These are phyloP conservation scores for Inga laurina DNA, from an alignment of 306 rosid species.

Conservation along the genomic window DNA sequence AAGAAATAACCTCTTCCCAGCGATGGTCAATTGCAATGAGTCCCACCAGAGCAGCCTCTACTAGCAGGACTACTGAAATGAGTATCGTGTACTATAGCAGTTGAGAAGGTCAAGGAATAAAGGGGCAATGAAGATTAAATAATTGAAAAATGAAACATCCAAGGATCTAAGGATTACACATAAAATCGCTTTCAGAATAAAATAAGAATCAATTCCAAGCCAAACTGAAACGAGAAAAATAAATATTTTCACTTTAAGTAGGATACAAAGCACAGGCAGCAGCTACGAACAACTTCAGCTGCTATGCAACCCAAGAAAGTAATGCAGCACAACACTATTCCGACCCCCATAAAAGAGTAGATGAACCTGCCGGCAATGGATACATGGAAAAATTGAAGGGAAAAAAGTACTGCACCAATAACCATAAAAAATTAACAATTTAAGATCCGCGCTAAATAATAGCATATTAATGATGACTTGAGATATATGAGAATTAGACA, in stretches of 20 bases:
- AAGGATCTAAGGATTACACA: conserved; percentile 13
- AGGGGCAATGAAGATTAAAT: neutral
- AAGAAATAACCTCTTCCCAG: conserved; percentile 71
- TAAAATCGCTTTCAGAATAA: conserved; percentile 3
- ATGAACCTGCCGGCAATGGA: conserved; percentile 73
- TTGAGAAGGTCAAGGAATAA: conserved; percentile 53
- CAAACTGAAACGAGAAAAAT: conserved; percentile 14
- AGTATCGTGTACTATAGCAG: conserved; percentile 68
- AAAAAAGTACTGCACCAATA: conserved; percentile 18
- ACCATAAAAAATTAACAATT: neutral
- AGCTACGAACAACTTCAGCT: conserved; percentile 79
- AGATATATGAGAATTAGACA: neutral
- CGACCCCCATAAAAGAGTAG: conserved; percentile 85
- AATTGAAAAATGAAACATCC: conserved; percentile 5
- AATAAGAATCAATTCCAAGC: conserved; percentile 24
- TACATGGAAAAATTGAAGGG: neutral
- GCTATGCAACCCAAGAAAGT: conserved; percentile 86
- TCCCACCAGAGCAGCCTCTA: conserved; percentile 78
- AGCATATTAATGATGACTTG: neutral
- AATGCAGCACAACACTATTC: conserved; percentile 65
- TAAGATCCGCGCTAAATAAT: conserved; percentile 19
- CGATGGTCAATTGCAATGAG: conserved; percentile 73
- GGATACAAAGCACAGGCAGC: conserved; percentile 99
- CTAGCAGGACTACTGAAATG: conserved; percentile 47
- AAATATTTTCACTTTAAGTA: conserved; percentile 1